A percentile compares a stretch with the other conserved stretches of the same genome.
Conservation (phyloP, 495 filamentous ascomycete species). For the Filosporella fistucella region DNA sequence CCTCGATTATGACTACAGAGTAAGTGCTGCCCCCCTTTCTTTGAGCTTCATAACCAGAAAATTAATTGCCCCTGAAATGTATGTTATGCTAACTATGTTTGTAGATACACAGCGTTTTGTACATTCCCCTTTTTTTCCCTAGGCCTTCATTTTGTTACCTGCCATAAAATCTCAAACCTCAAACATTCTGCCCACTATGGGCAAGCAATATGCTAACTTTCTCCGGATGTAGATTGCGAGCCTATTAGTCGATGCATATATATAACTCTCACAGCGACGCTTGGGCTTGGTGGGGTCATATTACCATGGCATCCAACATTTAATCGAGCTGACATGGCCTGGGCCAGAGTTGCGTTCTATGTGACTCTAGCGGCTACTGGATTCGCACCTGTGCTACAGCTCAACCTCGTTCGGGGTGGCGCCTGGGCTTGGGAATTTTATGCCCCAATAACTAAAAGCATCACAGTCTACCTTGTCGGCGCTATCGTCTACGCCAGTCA, state of each 20-base stretch:
- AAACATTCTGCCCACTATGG: no score
- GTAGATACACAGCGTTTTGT: no score
- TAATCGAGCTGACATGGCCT: slow-evolving; percentile 87
- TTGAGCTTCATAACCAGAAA: no score
- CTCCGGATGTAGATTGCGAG: slow-evolving; percentile 98
- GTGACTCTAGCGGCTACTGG: slow-evolving; percentile 85
- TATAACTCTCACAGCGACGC: slow-evolving; percentile 71
- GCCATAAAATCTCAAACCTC: no score
- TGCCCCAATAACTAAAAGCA: slow-evolving; percentile 78
- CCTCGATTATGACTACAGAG: slow-evolving; percentile 96
- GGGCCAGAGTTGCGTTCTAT: slow-evolving; percentile 90
- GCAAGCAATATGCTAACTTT: no score
- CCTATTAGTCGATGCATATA: slow-evolving; percentile 83
- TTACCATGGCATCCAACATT: slow-evolving; percentile 96
- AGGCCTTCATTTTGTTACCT: no score
- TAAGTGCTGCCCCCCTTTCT: no score
- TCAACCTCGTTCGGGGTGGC: slow-evolving; percentile 70
- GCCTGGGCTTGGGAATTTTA: slow-evolving; percentile 81
- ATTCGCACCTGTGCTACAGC: slow-evolving; percentile 81
- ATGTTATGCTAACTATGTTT: no score
- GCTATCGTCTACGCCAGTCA: slow-evolving; percentile 90
- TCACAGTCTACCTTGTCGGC: slow-evolving; percentile 79
- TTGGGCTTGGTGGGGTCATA: slow-evolving; percentile 85
- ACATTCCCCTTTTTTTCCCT: no score
- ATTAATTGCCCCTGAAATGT: no score